These are phyloP conservation scores for Fusarium bactridioides DNA, from an alignment of 2,329 filamentous ascomycete genomes.

Conservation along the genomic window DNA sequence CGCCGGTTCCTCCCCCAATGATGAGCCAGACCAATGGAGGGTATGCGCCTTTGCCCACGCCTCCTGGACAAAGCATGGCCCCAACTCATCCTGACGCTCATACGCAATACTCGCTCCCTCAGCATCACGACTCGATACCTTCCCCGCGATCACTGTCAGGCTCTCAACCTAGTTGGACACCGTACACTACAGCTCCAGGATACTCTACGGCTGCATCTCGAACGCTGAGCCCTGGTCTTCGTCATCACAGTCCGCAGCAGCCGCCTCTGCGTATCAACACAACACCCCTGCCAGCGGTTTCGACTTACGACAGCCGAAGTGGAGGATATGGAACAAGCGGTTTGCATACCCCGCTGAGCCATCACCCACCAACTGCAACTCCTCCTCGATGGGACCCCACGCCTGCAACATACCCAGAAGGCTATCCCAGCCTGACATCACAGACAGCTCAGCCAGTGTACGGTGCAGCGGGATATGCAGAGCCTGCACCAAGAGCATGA, in stretches of 20 bases:
- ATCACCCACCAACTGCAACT: slow-evolving; percentile 49
- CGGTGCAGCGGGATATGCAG: slow-evolving; percentile 51
- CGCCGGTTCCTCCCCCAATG: slow-evolving; percentile 50
- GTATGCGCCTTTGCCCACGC: slow-evolving; percentile 58
- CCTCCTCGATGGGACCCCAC: slow-evolving; percentile 53
- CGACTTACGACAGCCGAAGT: slow-evolving; percentile 50
- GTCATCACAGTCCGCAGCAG: slow-evolving; percentile 49
- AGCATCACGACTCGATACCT: slow-evolving; percentile 59
- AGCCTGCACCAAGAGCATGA: slow-evolving; percentile 54
- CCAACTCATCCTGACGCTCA: slow-evolving; percentile 47
- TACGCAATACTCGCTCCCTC: slow-evolving; percentile 51
- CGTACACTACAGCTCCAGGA: slow-evolving; percentile 50
- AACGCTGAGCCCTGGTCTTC: slow-evolving; percentile 52
- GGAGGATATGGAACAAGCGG: slow-evolving; percentile 52
- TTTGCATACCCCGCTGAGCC: slow-evolving; percentile 51
- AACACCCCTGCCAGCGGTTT: slow-evolving; percentile 48
- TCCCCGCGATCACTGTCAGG: slow-evolving; percentile 62
- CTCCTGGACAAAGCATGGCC: slow-evolving; percentile 49
- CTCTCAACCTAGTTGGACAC: slow-evolving; percentile 57
- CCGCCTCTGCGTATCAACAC: slow-evolving; percentile 50
- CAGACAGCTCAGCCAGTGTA: slow-evolving; percentile 52
- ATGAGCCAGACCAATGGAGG: slow-evolving; percentile 51
- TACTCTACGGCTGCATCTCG: slow-evolving; percentile 49
- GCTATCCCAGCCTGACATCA: slow-evolving; percentile 49
- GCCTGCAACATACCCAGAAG: slow-evolving; percentile 49